phyloP scores from a whole-genome alignment of 1,139 yeast genomes.

The Yamadazyma spencermartinsiae region DNA sequence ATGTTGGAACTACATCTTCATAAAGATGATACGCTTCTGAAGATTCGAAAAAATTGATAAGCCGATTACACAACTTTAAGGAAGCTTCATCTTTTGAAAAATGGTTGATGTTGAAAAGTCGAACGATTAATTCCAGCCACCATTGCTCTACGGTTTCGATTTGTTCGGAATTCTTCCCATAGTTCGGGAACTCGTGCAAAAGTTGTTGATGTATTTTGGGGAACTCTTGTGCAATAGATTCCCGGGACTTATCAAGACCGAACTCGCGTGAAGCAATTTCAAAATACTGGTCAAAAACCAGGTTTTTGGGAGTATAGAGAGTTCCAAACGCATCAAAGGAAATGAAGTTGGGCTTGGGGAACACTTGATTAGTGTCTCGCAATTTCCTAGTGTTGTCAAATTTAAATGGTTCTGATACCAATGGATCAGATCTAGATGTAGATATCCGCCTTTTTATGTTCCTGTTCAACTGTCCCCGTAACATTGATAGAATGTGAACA shows the following conservation, averaged over 20 bases:
- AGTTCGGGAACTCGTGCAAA: conserved; percentile 50
- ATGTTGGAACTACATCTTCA: conserved; percentile 53
- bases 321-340: conserved; percentile 73
- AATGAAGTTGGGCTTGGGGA: conserved; percentile 48
- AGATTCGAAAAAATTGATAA: conserved; percentile 49
- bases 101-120: conserved; percentile 37
- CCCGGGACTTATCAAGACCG: conserved; percentile 39
- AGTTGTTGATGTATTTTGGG: conserved; percentile 29
- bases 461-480: background rate
- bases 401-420: conserved; percentile 29
- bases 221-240: conserved; percentile 28
- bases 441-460: background rate
- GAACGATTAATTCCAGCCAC: conserved; percentile 57
- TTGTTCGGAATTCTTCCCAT: conserved; percentile 46
- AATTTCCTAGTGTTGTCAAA: conserved; percentile 25
- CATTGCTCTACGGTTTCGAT: conserved; percentile 42
- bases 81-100: conserved; percentile 20
- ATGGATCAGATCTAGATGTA: background rate
- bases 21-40: conserved; percentile 53
- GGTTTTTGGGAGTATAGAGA: conserved; percentile 54
- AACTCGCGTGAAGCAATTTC: conserved; percentile 41
- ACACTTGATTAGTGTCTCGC: conserved; percentile 30
- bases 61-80: conserved; percentile 31
- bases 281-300: conserved; percentile 55
- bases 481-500: background rate